A percentile compares a stretch with the other conserved stretches of the same genome.
phyloP scores from a whole-genome alignment of 108 stramenopile genomes.

The Parietichytrium sp. region DNA sequence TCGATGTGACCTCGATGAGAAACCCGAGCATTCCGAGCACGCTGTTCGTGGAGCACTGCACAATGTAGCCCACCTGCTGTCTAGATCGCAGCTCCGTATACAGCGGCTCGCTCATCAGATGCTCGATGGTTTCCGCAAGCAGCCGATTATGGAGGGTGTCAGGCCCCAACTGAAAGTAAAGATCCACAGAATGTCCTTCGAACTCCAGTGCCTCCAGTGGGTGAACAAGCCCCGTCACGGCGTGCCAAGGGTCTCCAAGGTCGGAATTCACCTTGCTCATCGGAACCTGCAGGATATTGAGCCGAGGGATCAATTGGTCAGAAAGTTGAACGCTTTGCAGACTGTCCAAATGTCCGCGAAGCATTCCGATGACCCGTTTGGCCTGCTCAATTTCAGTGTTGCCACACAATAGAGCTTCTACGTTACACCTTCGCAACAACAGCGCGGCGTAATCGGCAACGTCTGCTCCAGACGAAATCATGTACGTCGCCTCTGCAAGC shows the following conservation, averaged over 20 bases:
- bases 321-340: neutral
- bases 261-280: neutral
- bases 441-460: neutral
- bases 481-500: too few relatives aligned
- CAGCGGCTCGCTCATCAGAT: slow-evolving; percentile 4
- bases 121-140: slow-evolving; percentile 1
- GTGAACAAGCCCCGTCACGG: neutral
- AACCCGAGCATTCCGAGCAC: neutral
- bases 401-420: neutral
- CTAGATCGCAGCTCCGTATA: neutral
- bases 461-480: too few relatives aligned
- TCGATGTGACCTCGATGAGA: slow-evolving; percentile 15
- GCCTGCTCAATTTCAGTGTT: neutral
- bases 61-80: neutral
- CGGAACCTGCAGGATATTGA: neutral
- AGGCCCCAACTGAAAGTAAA: slow-evolving; percentile 9
- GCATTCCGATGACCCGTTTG: neutral
- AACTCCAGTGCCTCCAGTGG: slow-evolving; percentile 19
- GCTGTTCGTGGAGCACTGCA: neutral
- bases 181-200: neutral
- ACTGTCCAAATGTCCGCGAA: neutral
- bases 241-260: neutral
- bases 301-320: neutral
- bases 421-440: neutral
- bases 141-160: neutral